Evolutionary conservation across 805 yeast species (phyloP).

Genomic region (Spathaspora passalidarum): DNA sequence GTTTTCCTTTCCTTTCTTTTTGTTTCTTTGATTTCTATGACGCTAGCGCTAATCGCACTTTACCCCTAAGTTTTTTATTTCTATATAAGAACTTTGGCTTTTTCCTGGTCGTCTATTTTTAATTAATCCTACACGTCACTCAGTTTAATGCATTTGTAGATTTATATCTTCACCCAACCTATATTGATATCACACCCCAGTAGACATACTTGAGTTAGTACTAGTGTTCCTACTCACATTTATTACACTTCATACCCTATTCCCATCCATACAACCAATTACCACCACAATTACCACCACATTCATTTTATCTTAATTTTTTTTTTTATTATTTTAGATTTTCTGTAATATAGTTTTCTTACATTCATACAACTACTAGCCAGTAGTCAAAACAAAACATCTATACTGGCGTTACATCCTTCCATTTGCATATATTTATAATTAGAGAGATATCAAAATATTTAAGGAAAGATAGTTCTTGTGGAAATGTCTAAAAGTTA

Average conservation of each 20-base stretch:
- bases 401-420: no score
- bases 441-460: no score
- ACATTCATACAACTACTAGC: background rate
- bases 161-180: background rate
- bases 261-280: background rate
- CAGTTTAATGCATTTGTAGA: background rate
- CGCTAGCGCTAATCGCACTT: background rate
- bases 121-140: background rate
- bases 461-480: no score
- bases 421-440: background rate
- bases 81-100: background rate
- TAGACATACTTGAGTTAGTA: background rate
- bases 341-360: background rate
- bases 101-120: background rate
- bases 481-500: constrained; percentile 8
- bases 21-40: background rate
- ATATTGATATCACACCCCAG: background rate
- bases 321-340: background rate
- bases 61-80: background rate
- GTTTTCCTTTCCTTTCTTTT: background rate
- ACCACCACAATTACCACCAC: background rate
- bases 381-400: no score
- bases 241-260: background rate
- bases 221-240: background rate
- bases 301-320: background rate